Base-by-base conservation (phyloP, 768 basidiomycete genomes). In the Mycena venus region DNA sequence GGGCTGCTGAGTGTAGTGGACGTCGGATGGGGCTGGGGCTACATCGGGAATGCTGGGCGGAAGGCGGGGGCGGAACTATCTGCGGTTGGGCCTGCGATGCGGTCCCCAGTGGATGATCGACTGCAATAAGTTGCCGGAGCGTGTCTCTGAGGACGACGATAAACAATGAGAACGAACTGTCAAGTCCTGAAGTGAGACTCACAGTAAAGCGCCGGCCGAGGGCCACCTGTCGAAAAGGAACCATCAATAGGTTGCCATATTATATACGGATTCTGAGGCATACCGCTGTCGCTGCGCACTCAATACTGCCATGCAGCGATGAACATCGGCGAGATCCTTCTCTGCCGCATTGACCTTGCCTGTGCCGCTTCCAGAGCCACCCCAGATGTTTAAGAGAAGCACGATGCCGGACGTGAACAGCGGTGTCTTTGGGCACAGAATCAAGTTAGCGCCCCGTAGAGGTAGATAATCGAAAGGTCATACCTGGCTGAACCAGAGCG, bases 361-460 rank as follows among this genome's bases (percentile, higher is more conserved):
- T 19, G 23, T 15, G 9, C 67, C 51, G 29, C 19, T 51, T 14
- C 66, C 73, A 9, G 68, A 38, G 21, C 74, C 70, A 12, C 75
- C 75, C 75, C 75, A 75, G 60, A 72, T 75, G 40, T 75, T 75
- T 7, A 75, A 53, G 19, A 76, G 55, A 1, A 76, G 58, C 42
- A 76, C 75, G 47, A 76, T 72, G 25, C 70, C 75, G 6, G 75
- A 31, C 21, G 71, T 76, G 59, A 76, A 76, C 23, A 76, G 56
- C n/a, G 75, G 75, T 8, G 75, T 76, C 75, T 75, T 27, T 23
- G 6, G 23, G 21, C 14, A 4, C n/a, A 44, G 44, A 58, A 25
- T 70, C 12, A 34, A 36, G 14, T 25, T 11, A 29, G n/a, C 4
- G 25, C 6, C 17, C 9, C 21, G 34, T 29, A 19, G 38, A 34